A percentile compares a stretch with the other conserved stretches of the same genome.
These are phyloP conservation scores for Neocucurbitaria cava DNA, from an alignment of 2,329 filamentous ascomycete genomes.

Conservation along the genomic window DNA sequence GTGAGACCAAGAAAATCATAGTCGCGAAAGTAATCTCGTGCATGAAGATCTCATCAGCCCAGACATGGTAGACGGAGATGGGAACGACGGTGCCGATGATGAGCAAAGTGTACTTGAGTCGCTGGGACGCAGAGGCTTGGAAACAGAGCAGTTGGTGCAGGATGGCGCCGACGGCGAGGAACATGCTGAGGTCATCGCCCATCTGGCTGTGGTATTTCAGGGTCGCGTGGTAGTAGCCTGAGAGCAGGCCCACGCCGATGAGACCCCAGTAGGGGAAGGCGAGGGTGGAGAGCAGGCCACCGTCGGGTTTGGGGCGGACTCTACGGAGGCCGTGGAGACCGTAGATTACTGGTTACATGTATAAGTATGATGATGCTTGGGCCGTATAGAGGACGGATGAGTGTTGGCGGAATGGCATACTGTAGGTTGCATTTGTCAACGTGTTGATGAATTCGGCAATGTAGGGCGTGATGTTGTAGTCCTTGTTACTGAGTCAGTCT, in stretches of 20 bases:
- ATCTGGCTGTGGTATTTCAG: constrained; percentile 57
- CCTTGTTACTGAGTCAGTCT: constrained; percentile 42
- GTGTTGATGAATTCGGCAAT: constrained; percentile 63
- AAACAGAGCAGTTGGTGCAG: constrained; percentile 59
- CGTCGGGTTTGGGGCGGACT: constrained; percentile 30
- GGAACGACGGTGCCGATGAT: constrained; percentile 42
- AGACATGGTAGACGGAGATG: constrained; percentile 46
- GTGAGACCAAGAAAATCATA: constrained; percentile 50
- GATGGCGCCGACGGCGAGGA: constrained; percentile 60
- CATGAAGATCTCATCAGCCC: constrained; percentile 49
- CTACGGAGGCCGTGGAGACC: constrained; percentile 42
- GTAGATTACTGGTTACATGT: constrained; percentile 39
- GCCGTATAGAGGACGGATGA: too few species aligned
- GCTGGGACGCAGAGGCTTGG: constrained; percentile 34
- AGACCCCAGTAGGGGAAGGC: constrained; percentile 53
- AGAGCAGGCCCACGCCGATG: constrained; percentile 52
- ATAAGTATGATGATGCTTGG: not conserved
- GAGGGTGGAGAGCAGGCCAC: constrained; percentile 41
- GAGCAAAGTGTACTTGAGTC: constrained; percentile 30
- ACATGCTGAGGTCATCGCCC: constrained; percentile 67
- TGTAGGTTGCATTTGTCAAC: constrained; percentile 59
- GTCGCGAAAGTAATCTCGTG: constrained; percentile 51
- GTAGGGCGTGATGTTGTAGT: constrained; percentile 61
- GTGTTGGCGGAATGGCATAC: constrained; percentile 44
- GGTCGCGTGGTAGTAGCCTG: constrained; percentile 53